Evolutionary conservation across 1,284 basidiomycete species (phyloP).

Genomic region (Phylloporus sp.): DNA sequence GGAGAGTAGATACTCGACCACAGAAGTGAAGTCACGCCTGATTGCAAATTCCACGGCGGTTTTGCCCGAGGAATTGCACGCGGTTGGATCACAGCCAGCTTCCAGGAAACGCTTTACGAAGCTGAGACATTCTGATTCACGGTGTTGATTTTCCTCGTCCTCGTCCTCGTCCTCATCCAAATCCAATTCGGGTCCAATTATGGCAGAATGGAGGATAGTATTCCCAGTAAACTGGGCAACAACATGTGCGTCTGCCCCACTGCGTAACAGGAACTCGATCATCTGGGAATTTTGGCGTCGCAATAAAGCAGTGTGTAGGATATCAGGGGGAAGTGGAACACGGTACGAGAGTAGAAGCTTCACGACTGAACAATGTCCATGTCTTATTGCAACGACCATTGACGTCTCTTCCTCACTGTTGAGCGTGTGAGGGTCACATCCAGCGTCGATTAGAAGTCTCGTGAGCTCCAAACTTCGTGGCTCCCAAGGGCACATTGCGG

Average conservation of each 20-base stretch:
- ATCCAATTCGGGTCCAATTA: background rate
- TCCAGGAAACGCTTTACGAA: background rate
- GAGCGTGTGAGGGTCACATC: background rate
- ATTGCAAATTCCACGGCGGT: too few relatives aligned
- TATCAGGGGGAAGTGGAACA: background rate
- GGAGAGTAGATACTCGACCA: too few relatives aligned
- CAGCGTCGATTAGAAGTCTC: slow-evolving; percentile 1
- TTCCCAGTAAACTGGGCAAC: background rate
- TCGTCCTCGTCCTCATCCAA: background rate
- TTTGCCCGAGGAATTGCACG: too few relatives aligned
- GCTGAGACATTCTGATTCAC: background rate
- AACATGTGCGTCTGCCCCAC: background rate
- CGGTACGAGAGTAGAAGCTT: background rate
- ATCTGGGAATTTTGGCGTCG: background rate
- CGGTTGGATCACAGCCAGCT: too few relatives aligned
- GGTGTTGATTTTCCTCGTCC: background rate
- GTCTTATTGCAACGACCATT: background rate
- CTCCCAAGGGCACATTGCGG: slow-evolving; percentile 3
- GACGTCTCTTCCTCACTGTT: background rate
- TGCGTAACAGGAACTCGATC: background rate
- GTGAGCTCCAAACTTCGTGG: background rate
- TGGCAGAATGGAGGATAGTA: background rate
- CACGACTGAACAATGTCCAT: background rate
- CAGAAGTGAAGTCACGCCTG: too few relatives aligned
- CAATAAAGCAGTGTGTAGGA: background rate